Evolutionary conservation across 2,329 filamentous ascomycete species (phyloP).

Genomic region (Fusarium sp.): DNA sequence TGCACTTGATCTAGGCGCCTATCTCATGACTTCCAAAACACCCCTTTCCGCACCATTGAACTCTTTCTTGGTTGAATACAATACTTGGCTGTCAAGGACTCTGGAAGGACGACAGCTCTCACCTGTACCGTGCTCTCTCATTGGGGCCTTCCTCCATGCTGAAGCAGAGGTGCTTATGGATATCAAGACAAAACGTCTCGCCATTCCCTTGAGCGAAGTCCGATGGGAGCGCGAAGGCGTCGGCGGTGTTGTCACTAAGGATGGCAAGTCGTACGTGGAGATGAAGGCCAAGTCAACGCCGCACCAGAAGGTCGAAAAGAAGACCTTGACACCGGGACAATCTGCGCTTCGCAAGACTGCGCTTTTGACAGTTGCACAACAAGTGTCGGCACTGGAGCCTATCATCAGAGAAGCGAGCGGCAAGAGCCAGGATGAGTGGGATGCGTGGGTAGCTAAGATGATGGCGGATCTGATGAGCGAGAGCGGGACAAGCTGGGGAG

Average conservation of each 20-base stretch:
- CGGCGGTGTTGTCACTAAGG: slow-evolving; percentile 67
- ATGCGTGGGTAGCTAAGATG: slow-evolving; percentile 87
- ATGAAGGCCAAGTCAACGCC: slow-evolving; percentile 56
- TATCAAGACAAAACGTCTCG: slow-evolving; percentile 77
- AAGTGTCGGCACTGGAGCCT: slow-evolving; percentile 86
- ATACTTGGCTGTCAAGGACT: slow-evolving; percentile 79
- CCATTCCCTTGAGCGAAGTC: slow-evolving; percentile 85
- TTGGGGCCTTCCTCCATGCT: slow-evolving; percentile 80
- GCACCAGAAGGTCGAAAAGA: slow-evolving; percentile 51
- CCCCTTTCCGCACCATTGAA: slow-evolving; percentile 84
- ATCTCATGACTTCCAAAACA: slow-evolving; percentile 82
- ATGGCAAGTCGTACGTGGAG: slow-evolving; percentile 67
- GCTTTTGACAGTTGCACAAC: slow-evolving; percentile 80
- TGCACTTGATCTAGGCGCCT: slow-evolving; percentile 77
- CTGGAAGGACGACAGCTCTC: slow-evolving; percentile 75
- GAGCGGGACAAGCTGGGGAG: slow-evolving; percentile 79
- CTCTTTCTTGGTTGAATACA: slow-evolving; percentile 82
- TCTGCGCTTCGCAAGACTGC: slow-evolving; percentile 79
- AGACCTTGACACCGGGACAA: slow-evolving; percentile 71
- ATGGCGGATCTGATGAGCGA: slow-evolving; percentile 84
- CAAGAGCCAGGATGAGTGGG: slow-evolving; percentile 92
- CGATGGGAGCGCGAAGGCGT: slow-evolving; percentile 85
- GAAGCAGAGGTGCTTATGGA: slow-evolving; percentile 77
- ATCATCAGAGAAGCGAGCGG: slow-evolving; percentile 81
- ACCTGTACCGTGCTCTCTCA: slow-evolving; percentile 78